These are phyloP conservation scores for Penicillium odoratum DNA, from an alignment of 495 filamentous ascomycete genomes.

Conservation along the genomic window DNA sequence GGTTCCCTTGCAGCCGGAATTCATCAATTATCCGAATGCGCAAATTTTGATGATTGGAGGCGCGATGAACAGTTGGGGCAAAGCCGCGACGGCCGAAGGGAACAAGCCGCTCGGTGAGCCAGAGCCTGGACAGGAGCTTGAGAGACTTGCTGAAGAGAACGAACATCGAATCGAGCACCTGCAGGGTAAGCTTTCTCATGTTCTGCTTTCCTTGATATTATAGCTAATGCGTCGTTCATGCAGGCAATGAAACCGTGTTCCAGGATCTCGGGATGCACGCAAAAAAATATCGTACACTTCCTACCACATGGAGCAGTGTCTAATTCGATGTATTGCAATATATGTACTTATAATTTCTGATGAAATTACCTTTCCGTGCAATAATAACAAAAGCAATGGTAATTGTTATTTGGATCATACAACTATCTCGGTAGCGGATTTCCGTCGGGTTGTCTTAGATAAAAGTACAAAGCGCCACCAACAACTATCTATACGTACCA, in stretches of 20 bases:
- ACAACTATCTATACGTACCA: too few species aligned
- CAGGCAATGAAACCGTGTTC: constrained; percentile 55
- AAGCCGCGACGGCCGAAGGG: constrained; percentile 60
- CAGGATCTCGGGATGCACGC: constrained; percentile 52
- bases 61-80: constrained; percentile 56
- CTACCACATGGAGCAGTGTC: constrained; percentile 47
- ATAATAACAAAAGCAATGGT: not conserved
- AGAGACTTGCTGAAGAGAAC: constrained; percentile 62
- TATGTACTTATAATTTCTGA: not conserved
- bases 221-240: constrained; percentile 2
- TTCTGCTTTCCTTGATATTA: constrained; percentile 2
- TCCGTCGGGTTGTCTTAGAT: too few species aligned
- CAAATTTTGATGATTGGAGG: constrained; percentile 85
- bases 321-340: not conserved
- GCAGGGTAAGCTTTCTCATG: constrained; percentile 38
- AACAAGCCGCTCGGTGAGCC: constrained; percentile 54
- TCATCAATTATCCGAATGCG: constrained; percentile 75
- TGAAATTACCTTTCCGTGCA: not conserved
- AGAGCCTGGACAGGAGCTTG: constrained; percentile 59
- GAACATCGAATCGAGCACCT: constrained; percentile 58
- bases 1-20: constrained; percentile 70
- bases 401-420: not conserved
- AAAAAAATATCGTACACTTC: constrained; percentile 51
- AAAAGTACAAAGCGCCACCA: too few species aligned
- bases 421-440: not conserved